Evolutionary conservation across 2,329 filamentous ascomycete genomes (phyloP).

Genomic region (Pseudocercospora fuligena): DNA sequence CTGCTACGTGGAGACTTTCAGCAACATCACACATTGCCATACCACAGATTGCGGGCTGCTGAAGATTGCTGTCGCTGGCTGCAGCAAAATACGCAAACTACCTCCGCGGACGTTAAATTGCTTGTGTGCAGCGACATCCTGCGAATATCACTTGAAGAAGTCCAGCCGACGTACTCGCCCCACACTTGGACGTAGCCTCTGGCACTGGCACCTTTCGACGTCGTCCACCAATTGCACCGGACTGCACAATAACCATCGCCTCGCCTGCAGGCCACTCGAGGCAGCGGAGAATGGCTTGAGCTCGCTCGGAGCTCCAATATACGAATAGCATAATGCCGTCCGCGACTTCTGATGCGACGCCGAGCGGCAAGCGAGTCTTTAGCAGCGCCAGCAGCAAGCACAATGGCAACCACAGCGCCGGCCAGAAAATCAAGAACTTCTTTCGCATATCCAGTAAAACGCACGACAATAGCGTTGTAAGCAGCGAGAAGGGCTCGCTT

Average conservation of each 20-base stretch:
- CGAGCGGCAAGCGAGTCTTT: constrained; percentile 51
- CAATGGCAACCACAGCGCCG: constrained; percentile 57
- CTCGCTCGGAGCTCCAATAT: background rate
- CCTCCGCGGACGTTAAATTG: background rate
- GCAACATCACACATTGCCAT: no score
- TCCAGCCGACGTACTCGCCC: background rate
- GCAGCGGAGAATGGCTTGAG: constrained; percentile 5
- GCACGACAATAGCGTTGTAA: constrained; percentile 44
- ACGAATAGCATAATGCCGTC: constrained; percentile 33
- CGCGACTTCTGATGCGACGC: constrained; percentile 23
- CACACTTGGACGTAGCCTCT: background rate
- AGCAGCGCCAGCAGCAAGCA: constrained; percentile 49
- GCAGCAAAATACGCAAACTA: background rate
- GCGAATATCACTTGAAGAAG: background rate
- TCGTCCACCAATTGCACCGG: background rate
- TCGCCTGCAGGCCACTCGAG: constrained; percentile 1
- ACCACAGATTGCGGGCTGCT: background rate
- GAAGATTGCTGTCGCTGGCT: background rate
- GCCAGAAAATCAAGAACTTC: constrained; percentile 71
- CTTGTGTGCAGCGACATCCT: background rate
- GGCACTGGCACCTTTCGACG: background rate
- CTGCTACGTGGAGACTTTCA: no score
- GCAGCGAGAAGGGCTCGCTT: constrained; percentile 40
- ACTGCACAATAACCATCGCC: background rate
- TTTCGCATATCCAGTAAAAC: constrained; percentile 65